These are phyloP conservation scores for Hevea brasiliensis DNA, from an alignment of 345 rosid species.

Conservation along the genomic window DNA sequence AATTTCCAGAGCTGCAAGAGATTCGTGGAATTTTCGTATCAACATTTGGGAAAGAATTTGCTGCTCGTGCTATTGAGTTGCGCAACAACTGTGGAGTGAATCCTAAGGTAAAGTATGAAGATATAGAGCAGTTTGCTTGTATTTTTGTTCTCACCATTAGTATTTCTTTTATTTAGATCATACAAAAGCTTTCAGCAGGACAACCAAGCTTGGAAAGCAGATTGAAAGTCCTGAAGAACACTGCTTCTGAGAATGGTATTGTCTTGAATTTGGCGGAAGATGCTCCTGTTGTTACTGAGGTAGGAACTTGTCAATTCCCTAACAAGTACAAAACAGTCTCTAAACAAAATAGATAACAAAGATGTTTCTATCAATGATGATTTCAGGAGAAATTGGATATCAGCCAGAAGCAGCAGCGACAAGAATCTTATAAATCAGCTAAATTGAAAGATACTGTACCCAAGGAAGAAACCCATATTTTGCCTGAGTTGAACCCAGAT, in stretches of 20 bases:
- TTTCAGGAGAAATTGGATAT: constrained; percentile 22
- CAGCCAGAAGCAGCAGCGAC: constrained; percentile 11
- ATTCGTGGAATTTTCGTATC: constrained; percentile 33
- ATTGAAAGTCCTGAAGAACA: constrained; percentile 34
- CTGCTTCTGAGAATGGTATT: constrained; percentile 40
- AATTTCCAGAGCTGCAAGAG: constrained; percentile 53
- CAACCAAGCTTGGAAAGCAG: constrained; percentile 41
- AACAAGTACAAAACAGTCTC: too few relatives aligned
- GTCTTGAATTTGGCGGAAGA: constrained; percentile 27
- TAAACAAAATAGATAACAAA: too few relatives aligned
- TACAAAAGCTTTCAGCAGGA: constrained; percentile 44
- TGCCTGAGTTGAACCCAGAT: not conserved
- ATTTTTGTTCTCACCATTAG: not conserved
- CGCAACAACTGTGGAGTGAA: constrained; percentile 42
- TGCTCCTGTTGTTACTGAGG: constrained; percentile 13
- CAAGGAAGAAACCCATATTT: too few relatives aligned
- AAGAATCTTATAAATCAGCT: not conserved
- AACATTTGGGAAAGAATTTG: constrained; percentile 43
- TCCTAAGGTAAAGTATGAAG: constrained; percentile 36
- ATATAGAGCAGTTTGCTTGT: too few relatives aligned
- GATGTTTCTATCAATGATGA: not conserved
- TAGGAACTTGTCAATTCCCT: not conserved
- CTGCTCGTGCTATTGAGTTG: constrained; percentile 39
- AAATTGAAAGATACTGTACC: not conserved
- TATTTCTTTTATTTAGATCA: constrained; percentile 30